Percentiles rank a stretch among this genome's conserved stretches.
Evolutionary conservation across 345 rosid genomes (phyloP).

Genomic region (Syzygium grande): DNA sequence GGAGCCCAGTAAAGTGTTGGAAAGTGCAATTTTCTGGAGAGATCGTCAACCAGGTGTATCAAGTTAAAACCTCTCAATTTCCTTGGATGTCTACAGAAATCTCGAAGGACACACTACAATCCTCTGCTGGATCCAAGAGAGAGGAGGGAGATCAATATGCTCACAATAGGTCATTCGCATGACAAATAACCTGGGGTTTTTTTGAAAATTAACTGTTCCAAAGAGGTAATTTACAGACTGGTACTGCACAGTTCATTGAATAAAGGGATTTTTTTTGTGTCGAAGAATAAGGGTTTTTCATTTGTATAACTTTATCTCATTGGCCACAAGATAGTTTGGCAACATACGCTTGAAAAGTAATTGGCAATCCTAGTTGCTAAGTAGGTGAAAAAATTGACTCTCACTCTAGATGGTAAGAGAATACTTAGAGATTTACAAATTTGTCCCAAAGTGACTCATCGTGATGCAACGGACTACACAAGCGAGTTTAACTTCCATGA

Average conservation of each 20-base stretch:
- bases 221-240: neutral
- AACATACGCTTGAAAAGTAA: neutral
- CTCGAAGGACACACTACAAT: no score
- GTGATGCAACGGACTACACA: neutral
- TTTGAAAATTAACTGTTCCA: neutral
- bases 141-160: no score
- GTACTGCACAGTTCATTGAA: neutral
- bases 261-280: no score
- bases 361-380: neutral
- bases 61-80: no score
- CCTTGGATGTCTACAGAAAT: no score
- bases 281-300: no score
- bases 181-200: neutral
- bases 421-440: neutral
- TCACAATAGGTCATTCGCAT: neutral
- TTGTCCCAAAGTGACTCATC: neutral
- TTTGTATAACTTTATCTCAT: neutral
- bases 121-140: no score
- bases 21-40: no score
- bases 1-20: no score
- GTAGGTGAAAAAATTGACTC: neutral
- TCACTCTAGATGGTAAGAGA: neutral
- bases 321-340: neutral
- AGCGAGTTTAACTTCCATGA: neutral
- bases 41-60: no score